These are phyloP conservation scores for Nematocida ausubeli DNA, from an alignment of 371 early-diverging fungal genomes.

Conservation along the genomic window DNA sequence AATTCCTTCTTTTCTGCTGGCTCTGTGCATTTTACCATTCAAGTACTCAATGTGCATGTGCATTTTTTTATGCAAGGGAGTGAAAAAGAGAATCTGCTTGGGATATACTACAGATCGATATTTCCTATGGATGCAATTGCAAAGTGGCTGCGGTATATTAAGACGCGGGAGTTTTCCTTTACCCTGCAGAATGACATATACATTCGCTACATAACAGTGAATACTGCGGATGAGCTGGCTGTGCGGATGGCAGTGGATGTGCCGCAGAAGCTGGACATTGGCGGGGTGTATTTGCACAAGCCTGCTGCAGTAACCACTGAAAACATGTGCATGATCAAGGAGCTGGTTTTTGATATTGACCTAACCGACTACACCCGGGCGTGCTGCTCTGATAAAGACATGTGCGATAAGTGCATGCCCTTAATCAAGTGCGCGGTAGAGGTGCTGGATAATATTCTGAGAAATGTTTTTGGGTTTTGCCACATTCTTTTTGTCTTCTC, in stretches of 20 bases:
- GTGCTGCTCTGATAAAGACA: slow-evolving; percentile 77
- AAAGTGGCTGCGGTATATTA: slow-evolving; percentile 56
- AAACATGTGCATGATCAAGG: slow-evolving; percentile 76
- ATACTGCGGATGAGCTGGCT: slow-evolving; percentile 72
- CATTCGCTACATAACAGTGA: slow-evolving; percentile 80
- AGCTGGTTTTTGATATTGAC: slow-evolving; percentile 98
- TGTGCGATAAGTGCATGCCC: slow-evolving; percentile 84
- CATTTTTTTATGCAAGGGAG: slow-evolving; percentile 43
- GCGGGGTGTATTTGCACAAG: slow-evolving; percentile 79
- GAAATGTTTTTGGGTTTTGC: slow-evolving; percentile 88
- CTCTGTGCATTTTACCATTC: background rate
- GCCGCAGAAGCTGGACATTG: slow-evolving; percentile 91
- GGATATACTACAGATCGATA: slow-evolving; percentile 58
- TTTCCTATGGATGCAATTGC: slow-evolving; percentile 61
- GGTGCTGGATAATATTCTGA: slow-evolving; percentile 71
- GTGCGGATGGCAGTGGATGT: slow-evolving; percentile 72
- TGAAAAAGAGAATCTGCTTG: slow-evolving; percentile 35
- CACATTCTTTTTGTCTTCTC: slow-evolving; percentile 88
- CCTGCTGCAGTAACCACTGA: slow-evolving; percentile 70
- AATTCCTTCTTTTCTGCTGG: background rate
- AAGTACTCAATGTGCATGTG: background rate
- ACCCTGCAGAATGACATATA: slow-evolving; percentile 74
- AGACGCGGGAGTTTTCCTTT: slow-evolving; percentile 80
- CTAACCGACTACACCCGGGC: slow-evolving; percentile 95
- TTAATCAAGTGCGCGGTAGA: slow-evolving; percentile 85